Base-by-base conservation (phyloP, 768 basidiomycete species). In the Tulasnella sp. region DNA sequence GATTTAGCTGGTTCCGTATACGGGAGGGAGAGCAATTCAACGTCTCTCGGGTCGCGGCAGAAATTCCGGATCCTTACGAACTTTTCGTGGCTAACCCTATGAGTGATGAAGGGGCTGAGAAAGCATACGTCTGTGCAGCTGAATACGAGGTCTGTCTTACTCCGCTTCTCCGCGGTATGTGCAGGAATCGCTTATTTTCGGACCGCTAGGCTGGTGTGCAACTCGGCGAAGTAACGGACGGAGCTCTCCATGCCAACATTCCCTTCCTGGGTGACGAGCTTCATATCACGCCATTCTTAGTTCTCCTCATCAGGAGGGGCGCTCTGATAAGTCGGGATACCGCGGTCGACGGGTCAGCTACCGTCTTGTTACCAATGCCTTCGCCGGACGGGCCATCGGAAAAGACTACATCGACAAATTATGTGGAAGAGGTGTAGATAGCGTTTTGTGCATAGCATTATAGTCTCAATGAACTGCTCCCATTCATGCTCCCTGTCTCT, bases 191-290 rank as follows among this genome's bases (percentile, higher is more conserved):
- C 77, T 78, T 2, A 41, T 14, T 9, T 78, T 76, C 6, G 18
- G 31, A 12, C 31, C 34, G 3, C 7, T 20, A 80, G 79, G 72
- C 37, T 9, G 79, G 79, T 16, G 40, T 69, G 28, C 79, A 80
- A 28, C 41, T 80, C 20, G 79, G 79, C 28, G 79, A 80, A 37
- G 79, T 80, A 28, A 41, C 58, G 11, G 48, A 48, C 46, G 74
- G 72, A 11, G 73, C 44, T 34, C 34, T 20, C 18, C 42, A 31
- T 22, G 79, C 79, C 34, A 73, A 72, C 44, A 80, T 80, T 11
- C 72, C 79, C 28, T 80, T 40, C 22, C n/a, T 41, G 22, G 58
- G 79, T 24, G 37, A 44, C n/a, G 79, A 80, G 79, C 40, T 80
- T 2, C 46, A 74, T 31, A 58, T 80, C 42, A 74, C 72, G 22